phyloP scores from a whole-genome alignment of 2,329 filamentous ascomycete genomes.

The Mycosphaerella arachidis region DNA sequence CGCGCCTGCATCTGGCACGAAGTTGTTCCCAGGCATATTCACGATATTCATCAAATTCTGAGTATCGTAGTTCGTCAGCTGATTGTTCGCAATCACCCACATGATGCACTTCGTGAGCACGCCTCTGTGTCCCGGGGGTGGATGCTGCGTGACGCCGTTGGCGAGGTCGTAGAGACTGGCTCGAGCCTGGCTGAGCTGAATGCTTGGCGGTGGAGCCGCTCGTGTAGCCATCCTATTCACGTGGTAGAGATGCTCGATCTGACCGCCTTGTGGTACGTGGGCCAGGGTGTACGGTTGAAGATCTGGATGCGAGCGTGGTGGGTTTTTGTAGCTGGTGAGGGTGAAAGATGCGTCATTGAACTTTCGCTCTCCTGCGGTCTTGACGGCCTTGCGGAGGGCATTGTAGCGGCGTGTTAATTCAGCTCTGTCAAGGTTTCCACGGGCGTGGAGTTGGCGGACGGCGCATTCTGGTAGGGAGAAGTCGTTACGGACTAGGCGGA shows the following conservation, averaged over 20 bases:
- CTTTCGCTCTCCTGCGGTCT: not conserved
- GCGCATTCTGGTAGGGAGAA: conserved; percentile 8
- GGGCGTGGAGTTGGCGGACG: conserved; percentile 4
- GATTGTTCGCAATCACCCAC: not conserved
- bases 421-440: not conserved
- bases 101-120: not conserved
- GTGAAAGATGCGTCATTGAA: not conserved
- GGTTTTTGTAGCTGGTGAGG: not conserved
- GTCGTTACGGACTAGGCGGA: conserved; percentile 12
- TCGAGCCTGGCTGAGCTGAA: not conserved
- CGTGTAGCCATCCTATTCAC: not conserved
- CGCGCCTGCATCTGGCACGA: not conserved
- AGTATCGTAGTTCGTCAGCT: not conserved
- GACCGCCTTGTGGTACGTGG: not conserved
- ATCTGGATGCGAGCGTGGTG: not conserved
- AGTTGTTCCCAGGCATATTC: not conserved
- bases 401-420: not conserved
- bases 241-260: not conserved
- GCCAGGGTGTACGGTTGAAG: not conserved
- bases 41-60: not conserved
- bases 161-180: not conserved
- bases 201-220: not conserved
- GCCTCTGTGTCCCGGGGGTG: not conserved
- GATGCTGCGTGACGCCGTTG: not conserved
- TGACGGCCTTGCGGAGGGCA: not conserved